Evolutionary conservation across 768 basidiomycete genomes (phyloP).

Genomic region (Termitomyces sp.): DNA sequence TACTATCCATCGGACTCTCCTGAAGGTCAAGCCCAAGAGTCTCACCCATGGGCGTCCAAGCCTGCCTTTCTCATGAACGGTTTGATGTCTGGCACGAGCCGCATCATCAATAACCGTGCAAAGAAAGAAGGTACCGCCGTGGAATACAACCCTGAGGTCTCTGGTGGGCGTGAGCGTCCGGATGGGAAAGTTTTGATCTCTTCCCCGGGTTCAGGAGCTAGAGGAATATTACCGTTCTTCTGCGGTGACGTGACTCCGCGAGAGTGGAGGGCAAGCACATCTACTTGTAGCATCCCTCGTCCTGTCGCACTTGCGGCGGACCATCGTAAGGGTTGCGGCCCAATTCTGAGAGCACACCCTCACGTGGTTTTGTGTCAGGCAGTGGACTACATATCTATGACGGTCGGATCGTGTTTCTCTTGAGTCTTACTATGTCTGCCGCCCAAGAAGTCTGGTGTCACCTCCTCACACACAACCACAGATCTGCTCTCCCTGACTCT

Average conservation of each 20-base stretch:
- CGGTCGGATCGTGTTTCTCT: no score
- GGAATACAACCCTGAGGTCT: slow-evolving; percentile 37
- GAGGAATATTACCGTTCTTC: slow-evolving; percentile 52
- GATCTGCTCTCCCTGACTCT: no score
- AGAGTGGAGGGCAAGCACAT: slow-evolving; percentile 43
- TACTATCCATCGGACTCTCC: slow-evolving; percentile 49
- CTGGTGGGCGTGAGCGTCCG: slow-evolving; percentile 48
- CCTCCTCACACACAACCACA: no score
- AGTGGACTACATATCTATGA: no score
- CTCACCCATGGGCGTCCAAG: slow-evolving; percentile 49
- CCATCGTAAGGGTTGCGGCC: no score
- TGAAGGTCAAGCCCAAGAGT: slow-evolving; percentile 34
- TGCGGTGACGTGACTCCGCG: slow-evolving; percentile 70
- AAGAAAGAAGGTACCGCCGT: slow-evolving; percentile 29
- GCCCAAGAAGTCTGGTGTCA: no score
- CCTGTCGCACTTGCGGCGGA: no score
- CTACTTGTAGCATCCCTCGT: no score
- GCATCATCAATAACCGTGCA: slow-evolving; percentile 51
- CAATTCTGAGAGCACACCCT: no score
- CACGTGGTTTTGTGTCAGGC: no score
- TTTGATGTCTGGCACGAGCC: slow-evolving; percentile 18
- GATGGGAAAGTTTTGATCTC: slow-evolving; percentile 53
- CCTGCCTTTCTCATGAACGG: slow-evolving; percentile 51
- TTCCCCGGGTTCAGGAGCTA: slow-evolving; percentile 29
- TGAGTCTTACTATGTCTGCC: no score